Evolutionary conservation across 352 stramenopile species (phyloP).

Genomic region (Pythium volutum): DNA sequence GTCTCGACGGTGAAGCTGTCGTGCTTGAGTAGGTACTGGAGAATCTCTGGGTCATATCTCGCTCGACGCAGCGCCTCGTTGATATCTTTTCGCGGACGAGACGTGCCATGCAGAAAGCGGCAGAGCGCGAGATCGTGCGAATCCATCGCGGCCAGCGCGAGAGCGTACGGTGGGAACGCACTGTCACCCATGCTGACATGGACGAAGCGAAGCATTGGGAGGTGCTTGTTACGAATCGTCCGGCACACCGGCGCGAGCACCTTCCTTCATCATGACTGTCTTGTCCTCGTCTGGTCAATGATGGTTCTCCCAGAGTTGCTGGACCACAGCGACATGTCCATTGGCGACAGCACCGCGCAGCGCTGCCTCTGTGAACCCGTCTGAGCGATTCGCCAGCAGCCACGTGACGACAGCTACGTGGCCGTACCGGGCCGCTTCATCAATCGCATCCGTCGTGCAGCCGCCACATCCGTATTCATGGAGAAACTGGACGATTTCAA

Average conservation of each 20-base stretch:
- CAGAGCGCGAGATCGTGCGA: constrained; percentile 16
- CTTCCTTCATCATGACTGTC: not conserved
- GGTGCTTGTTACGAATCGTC: not conserved
- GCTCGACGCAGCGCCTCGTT: not conserved
- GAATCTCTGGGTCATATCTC: not conserved
- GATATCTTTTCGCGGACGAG: not conserved
- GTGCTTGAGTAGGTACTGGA: constrained; percentile 5
- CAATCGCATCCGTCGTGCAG: not conserved
- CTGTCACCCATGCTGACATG: not conserved
- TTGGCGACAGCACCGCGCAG: constrained; percentile 10
- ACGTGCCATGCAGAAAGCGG: constrained; percentile 11
- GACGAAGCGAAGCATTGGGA: constrained; percentile 7
- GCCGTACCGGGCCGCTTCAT: not conserved
- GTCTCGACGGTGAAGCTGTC: not conserved
- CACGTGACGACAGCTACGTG: constrained; percentile 5
- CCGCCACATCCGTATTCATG: constrained; percentile 6
- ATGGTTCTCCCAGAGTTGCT: constrained; percentile 3
- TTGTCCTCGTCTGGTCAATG: not conserved
- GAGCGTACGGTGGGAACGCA: constrained; percentile 6
- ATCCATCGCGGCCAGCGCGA: constrained; percentile 15
- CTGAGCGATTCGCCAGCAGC: constrained; percentile 9
- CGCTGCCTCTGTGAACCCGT: constrained; percentile 7
- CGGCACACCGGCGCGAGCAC: constrained; percentile 1
- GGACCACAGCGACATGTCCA: constrained; percentile 16
- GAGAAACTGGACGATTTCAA: constrained; percentile 22